phyloP scores from a whole-genome alignment of 192 early-diverging fungal species.

The Martensiomyces pterosporus region DNA sequence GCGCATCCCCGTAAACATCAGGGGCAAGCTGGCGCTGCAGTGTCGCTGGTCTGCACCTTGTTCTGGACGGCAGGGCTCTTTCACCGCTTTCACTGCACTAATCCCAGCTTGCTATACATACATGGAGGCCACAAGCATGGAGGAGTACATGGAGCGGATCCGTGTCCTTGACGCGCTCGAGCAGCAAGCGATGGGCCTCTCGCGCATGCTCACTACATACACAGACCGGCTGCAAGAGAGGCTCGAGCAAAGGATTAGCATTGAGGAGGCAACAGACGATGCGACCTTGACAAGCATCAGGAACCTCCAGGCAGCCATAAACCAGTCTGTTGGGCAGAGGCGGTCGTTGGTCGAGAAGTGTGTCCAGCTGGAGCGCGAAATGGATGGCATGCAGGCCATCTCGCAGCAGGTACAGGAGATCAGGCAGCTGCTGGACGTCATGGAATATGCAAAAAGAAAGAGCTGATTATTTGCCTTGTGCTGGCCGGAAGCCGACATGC shows the following conservation, averaged over 20 bases:
- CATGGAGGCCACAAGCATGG: constrained; percentile 25
- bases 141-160: constrained; percentile 48
- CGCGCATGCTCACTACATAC: constrained; percentile 47
- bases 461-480: constrained; percentile 1
- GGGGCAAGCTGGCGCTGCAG: too few relatives aligned
- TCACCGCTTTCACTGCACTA: too few relatives aligned
- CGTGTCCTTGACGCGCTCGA: constrained; percentile 41
- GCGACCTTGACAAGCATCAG: constrained; percentile 27
- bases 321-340: constrained; percentile 22
- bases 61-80: too few relatives aligned
- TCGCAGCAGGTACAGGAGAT: constrained; percentile 24
- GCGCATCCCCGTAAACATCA: too few relatives aligned
- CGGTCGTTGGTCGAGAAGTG: constrained; percentile 23
- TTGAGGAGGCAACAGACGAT: constrained; percentile 25
- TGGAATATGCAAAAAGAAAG: constrained; percentile 41
- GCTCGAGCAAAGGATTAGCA: constrained; percentile 27
- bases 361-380: constrained; percentile 16
- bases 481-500: too few relatives aligned
- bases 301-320: constrained; percentile 12
- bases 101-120: too few relatives aligned
- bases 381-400: constrained; percentile 17
- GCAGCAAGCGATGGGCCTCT: constrained; percentile 47
- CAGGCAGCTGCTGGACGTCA: constrained; percentile 37
- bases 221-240: constrained; percentile 44
- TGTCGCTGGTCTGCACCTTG: too few relatives aligned